Percentiles rank a stretch among this genome's conserved stretches.
phyloP scores from a whole-genome alignment of 2,329 filamentous ascomycete species.

The Venturia aucupariae region DNA sequence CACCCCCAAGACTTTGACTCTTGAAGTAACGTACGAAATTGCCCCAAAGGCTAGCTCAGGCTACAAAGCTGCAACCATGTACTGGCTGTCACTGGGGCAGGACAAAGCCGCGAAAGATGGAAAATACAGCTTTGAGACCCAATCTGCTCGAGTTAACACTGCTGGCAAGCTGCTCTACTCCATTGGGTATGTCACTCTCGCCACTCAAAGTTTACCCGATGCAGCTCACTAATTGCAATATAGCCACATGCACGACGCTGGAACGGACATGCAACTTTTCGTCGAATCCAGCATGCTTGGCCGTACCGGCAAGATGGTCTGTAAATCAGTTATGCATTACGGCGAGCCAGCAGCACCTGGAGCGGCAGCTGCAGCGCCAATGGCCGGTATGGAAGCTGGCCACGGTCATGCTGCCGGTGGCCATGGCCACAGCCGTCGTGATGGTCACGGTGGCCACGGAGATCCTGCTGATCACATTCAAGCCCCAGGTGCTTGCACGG shows the following conservation, averaged over 20 bases:
- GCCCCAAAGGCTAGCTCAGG: not conserved
- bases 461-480: conserved; percentile 8
- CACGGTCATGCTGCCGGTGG: not conserved
- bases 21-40: conserved; percentile 12
- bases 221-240: too few relatives aligned
- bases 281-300: not conserved
- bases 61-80: conserved; percentile 14
- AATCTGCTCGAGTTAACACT: not conserved
- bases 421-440: not conserved
- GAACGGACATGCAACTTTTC: conserved; percentile 11
- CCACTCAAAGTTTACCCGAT: not conserved
- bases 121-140: conserved; percentile 10
- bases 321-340: conserved; percentile 15
- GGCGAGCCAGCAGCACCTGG: not conserved
- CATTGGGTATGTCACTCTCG: not conserved
- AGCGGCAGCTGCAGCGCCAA: conserved; percentile 3
- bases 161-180: conserved; percentile 12
- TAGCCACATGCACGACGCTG: conserved; percentile 15
- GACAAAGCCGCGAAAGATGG: conserved; percentile 7
- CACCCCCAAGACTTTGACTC: conserved; percentile 6
- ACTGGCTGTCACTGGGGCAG: conserved; percentile 12
- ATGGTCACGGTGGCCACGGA: conserved; percentile 5
- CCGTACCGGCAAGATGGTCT: conserved; percentile 4
- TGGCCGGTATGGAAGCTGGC: not conserved
- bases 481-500: conserved; percentile 13